Evolutionary conservation across 108 stramenopile species (phyloP).

Genomic region (Nitzschia sp.): DNA sequence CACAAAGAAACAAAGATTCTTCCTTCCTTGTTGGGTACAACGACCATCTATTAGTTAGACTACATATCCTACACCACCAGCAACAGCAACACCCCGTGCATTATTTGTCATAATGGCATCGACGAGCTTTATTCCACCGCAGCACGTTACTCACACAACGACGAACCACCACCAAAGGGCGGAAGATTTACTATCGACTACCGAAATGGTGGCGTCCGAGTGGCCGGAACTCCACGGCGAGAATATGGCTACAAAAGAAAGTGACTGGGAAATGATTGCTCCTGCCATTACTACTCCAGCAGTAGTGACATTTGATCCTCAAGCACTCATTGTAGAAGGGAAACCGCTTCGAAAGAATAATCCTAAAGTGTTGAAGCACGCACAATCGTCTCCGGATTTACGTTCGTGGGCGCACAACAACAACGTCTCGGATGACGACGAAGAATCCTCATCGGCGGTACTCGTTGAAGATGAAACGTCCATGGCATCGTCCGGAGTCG

Average conservation of each 20-base stretch:
- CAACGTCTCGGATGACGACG: background rate
- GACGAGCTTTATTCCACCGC: slow-evolving; percentile 13
- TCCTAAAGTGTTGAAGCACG: slow-evolving; percentile 24
- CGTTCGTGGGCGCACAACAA: slow-evolving; percentile 6
- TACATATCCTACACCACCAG: too few relatives aligned
- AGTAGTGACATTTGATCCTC: slow-evolving; percentile 14
- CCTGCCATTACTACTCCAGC: background rate
- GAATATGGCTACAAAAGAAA: background rate
- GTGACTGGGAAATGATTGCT: slow-evolving; percentile 34
- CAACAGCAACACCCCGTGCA: too few relatives aligned
- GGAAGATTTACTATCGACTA: background rate
- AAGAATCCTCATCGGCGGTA: slow-evolving; percentile 4
- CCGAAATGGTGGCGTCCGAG: background rate
- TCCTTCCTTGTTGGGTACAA: too few relatives aligned
- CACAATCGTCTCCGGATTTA: slow-evolving; percentile 33
- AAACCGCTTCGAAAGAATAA: slow-evolving; percentile 1
- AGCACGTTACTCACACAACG: slow-evolving; percentile 6
- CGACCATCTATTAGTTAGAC: too few relatives aligned
- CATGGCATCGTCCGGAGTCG: slow-evolving; percentile 22
- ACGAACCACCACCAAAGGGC: background rate
- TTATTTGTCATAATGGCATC: slow-evolving; percentile 14
- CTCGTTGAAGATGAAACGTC: slow-evolving; percentile 10
- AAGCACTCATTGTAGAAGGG: background rate
- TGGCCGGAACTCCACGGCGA: background rate
- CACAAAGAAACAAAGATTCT: too few relatives aligned